Percentiles rank a stretch among this genome's conserved stretches.
phyloP scores from a whole-genome alignment of 108 stramenopile species.

The Thalassiosira profunda region DNA sequence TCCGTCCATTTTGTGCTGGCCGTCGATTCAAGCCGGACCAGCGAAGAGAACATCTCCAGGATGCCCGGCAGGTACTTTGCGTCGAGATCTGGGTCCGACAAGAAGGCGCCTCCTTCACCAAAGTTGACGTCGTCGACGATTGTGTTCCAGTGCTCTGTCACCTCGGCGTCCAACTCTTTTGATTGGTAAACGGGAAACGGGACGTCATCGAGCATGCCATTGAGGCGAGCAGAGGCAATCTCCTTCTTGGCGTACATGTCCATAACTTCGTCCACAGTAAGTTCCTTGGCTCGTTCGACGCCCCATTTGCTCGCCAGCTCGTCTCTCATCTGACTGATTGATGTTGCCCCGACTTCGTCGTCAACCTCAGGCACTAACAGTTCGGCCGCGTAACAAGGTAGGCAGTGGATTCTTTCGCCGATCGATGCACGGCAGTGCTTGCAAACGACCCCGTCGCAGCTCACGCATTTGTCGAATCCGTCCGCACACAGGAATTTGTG shows the following conservation, averaged over 20 bases:
- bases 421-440: background rate
- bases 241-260: too few species aligned
- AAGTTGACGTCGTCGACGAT: constrained; percentile 3
- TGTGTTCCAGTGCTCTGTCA: constrained; percentile 14
- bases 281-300: constrained; percentile 3
- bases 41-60: background rate
- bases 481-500: background rate
- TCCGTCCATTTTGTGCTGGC: background rate
- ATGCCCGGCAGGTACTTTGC: background rate
- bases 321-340: background rate
- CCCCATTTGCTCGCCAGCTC: constrained; percentile 6
- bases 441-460: background rate
- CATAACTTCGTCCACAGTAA: constrained; percentile 11
- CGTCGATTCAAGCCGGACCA: background rate
- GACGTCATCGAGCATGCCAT: background rate
- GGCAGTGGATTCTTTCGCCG: background rate
- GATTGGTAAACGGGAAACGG: background rate
- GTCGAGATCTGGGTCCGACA: constrained; percentile 1
- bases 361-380: background rate
- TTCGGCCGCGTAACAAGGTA: background rate
- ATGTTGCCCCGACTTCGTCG: background rate
- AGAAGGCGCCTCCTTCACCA: constrained; percentile 4
- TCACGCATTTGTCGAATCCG: background rate
- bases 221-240: background rate
- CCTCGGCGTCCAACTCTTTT: background rate